phyloP scores from a whole-genome alignment of 352 stramenopile genomes.

The Phytophthora hybrid region DNA sequence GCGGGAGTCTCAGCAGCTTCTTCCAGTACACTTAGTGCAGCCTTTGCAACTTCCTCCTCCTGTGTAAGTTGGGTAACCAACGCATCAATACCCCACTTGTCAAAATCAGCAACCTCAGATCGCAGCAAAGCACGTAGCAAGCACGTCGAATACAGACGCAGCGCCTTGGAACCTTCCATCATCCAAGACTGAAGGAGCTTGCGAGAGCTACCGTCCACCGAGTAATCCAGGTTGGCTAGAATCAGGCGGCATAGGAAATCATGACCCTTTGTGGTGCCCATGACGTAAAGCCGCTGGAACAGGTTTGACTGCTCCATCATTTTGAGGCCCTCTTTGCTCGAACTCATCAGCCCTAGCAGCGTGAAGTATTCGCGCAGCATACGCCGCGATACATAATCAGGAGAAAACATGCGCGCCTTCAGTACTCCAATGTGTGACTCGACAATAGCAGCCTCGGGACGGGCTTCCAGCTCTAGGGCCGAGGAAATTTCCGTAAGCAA shows the following conservation, averaged over 20 bases:
- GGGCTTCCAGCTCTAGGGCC: slow-evolving; percentile 83
- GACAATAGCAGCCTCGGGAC: slow-evolving; percentile 87
- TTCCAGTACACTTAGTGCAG: slow-evolving; percentile 88
- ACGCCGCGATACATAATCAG: slow-evolving; percentile 82
- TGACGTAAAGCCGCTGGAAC: slow-evolving; percentile 88
- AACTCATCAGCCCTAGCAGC: slow-evolving; percentile 89
- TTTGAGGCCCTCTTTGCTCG: slow-evolving; percentile 88
- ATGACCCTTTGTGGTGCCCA: slow-evolving; percentile 89
- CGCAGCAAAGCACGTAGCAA: slow-evolving; percentile 82
- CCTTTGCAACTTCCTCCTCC: slow-evolving; percentile 86
- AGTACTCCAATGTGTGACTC: slow-evolving; percentile 90
- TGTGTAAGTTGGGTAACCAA: slow-evolving; percentile 88
- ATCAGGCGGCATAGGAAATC: slow-evolving; percentile 91
- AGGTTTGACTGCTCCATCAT: slow-evolving; percentile 93
- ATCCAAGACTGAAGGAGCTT: slow-evolving; percentile 92
- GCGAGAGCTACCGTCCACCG: slow-evolving; percentile 85
- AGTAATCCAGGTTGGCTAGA: slow-evolving; percentile 90
- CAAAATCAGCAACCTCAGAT: slow-evolving; percentile 89
- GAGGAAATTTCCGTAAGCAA: slow-evolving; percentile 88
- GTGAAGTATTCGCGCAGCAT: slow-evolving; percentile 94
- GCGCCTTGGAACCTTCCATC: slow-evolving; percentile 82
- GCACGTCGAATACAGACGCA: slow-evolving; percentile 88
- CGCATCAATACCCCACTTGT: slow-evolving; percentile 89
- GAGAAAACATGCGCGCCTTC: slow-evolving; percentile 90
- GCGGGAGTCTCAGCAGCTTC: slow-evolving; percentile 86